Conservation (phyloP, 192 early-diverging fungal genomes). For the Radiomyces spectabilis region DNA sequence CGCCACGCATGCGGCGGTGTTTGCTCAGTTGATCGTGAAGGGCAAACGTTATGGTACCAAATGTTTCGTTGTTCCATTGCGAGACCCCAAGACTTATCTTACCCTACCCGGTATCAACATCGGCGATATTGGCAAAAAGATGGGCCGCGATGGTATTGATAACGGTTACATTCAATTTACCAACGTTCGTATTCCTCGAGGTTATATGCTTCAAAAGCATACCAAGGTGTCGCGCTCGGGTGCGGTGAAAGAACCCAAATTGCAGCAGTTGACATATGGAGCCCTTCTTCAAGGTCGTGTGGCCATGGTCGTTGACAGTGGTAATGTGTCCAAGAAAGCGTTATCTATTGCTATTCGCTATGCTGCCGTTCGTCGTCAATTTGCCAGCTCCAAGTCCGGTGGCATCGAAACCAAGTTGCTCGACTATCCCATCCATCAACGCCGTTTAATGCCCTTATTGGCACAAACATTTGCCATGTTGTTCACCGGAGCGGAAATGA, state of each 20-base stretch:
- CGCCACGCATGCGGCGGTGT: slow-evolving; percentile 74
- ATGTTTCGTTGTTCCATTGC: slow-evolving; percentile 82
- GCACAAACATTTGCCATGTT: slow-evolving; percentile 88
- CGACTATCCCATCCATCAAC: slow-evolving; percentile 91
- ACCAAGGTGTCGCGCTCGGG: slow-evolving; percentile 76
- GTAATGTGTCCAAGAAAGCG: slow-evolving; percentile 82
- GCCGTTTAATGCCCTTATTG: slow-evolving; percentile 84
- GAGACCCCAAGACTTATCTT: slow-evolving; percentile 71
- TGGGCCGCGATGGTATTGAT: slow-evolving; percentile 82
- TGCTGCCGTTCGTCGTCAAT: slow-evolving; percentile 87
- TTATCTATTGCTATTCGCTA: slow-evolving; percentile 88
- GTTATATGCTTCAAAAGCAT: slow-evolving; percentile 92
- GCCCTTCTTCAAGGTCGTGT: slow-evolving; percentile 82
- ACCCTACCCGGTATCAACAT: slow-evolving; percentile 80
- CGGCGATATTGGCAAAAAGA: slow-evolving; percentile 92
- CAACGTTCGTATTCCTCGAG: slow-evolving; percentile 81
- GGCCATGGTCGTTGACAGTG: slow-evolving; percentile 78
- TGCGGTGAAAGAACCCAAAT: slow-evolving; percentile 71
- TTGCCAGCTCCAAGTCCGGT: slow-evolving; percentile 47
- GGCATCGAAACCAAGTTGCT: slow-evolving; percentile 80
- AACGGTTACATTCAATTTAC: slow-evolving; percentile 94
- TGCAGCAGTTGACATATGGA: slow-evolving; percentile 82
- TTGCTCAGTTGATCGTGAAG: slow-evolving; percentile 79
- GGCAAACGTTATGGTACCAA: slow-evolving; percentile 80
- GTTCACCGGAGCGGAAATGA: slow-evolving; percentile 83